phyloP scores from a whole-genome alignment of 345 rosid species.

The Sisymbrium altissimum region DNA sequence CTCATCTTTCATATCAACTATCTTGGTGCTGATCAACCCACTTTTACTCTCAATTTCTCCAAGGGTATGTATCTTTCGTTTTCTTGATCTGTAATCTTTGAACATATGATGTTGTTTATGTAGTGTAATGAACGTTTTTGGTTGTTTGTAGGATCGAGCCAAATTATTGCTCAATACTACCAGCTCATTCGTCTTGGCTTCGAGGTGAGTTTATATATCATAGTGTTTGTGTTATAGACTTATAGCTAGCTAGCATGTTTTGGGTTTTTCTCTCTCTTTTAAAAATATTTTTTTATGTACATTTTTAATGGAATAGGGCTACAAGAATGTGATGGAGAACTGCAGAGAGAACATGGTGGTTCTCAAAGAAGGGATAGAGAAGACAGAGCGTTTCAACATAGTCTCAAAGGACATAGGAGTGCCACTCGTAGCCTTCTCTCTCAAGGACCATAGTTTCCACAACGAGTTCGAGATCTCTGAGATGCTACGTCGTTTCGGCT shows the following conservation, averaged over 20 bases:
- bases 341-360: slow-evolving; percentile 69
- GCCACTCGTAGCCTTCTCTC: slow-evolving; percentile 86
- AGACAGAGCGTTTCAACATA: slow-evolving; percentile 65
- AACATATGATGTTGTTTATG: not conserved
- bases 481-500: slow-evolving; percentile 79
- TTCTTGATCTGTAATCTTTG: not conserved
- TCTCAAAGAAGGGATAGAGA: slow-evolving; percentile 69
- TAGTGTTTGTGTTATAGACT: not conserved
- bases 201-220: slow-evolving; percentile 46
- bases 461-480: slow-evolving; percentile 78
- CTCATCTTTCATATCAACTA: slow-evolving; percentile 93
- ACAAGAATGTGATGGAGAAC: slow-evolving; percentile 86
- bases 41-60: slow-evolving; percentile 95
- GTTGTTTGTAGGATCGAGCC: slow-evolving; percentile 24
- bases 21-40: slow-evolving; percentile 93
- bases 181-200: slow-evolving; percentile 81
- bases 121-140: not conserved
- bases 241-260: not conserved
- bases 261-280: too few relatives aligned
- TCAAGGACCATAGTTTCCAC: slow-evolving; percentile 63
- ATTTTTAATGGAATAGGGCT: slow-evolving; percentile 41
- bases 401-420: slow-evolving; percentile 87
- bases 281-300: too few relatives aligned
- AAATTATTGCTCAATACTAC: slow-evolving; percentile 66
- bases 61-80: slow-evolving; percentile 45